Percentiles rank a stretch among this genome's conserved stretches.
phyloP scores from a whole-genome alignment of 2,329 filamentous ascomycete species.

The Nemania abortiva region DNA sequence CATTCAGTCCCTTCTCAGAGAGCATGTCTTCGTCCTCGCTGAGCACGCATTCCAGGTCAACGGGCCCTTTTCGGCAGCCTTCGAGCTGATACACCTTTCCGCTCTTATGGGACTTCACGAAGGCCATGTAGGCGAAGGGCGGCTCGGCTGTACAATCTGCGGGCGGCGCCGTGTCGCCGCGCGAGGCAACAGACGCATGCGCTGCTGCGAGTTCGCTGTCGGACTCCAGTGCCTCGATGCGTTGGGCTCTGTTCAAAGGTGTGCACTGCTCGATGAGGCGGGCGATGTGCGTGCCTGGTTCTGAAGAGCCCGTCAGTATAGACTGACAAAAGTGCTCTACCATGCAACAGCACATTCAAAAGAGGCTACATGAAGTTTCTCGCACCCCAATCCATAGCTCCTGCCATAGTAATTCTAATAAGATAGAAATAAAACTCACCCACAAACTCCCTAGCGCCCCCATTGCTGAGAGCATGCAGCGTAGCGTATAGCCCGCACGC shows the following conservation, averaged over 20 bases:
- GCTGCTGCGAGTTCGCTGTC: conserved; percentile 27
- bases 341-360: no score
- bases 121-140: conserved; percentile 37
- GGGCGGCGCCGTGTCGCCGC: conserved; percentile 34
- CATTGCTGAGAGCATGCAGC: conserved; percentile 38
- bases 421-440: conserved; percentile 42
- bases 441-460: conserved; percentile 27
- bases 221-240: conserved; percentile 28
- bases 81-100: conserved; percentile 37
- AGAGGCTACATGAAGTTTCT: no score
- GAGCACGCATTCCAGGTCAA: conserved; percentile 32
- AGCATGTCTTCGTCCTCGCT: conserved; percentile 34
- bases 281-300: conserved; percentile 31
- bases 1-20: conserved; percentile 26
- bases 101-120: conserved; percentile 24
- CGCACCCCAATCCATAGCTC: no score
- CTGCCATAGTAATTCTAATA: no score
- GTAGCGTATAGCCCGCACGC: conserved; percentile 36
- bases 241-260: conserved; percentile 25
- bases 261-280: conserved; percentile 28
- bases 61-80: conserved; percentile 31
- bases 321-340: no score
- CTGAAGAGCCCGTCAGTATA: not conserved
- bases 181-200: conserved; percentile 33
- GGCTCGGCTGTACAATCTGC: conserved; percentile 14